phyloP scores from a whole-genome alignment of 2,329 filamentous ascomycete genomes.

The Pseudocercospora crystallina region DNA sequence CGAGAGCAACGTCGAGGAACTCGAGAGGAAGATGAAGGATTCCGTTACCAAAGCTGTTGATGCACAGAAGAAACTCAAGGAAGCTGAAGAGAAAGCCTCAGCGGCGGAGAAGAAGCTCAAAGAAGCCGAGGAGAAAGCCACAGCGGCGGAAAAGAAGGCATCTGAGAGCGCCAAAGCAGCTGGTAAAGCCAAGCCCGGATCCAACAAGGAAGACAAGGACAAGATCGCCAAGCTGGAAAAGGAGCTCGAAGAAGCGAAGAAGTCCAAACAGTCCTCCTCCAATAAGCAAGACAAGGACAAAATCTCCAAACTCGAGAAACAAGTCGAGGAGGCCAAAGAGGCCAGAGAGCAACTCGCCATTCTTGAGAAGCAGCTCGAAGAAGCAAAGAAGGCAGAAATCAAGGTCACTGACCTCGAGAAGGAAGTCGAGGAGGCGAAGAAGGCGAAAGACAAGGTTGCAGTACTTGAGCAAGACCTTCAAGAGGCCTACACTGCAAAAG shows the following conservation, averaged over 20 bases:
- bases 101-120: conserved; percentile 8
- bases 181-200: conserved; percentile 5
- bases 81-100: conserved; percentile 1
- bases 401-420: conserved; percentile 12
- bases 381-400: not conserved
- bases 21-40: not conserved
- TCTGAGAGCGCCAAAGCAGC: conserved; percentile 8
- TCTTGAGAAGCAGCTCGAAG: conserved; percentile 9
- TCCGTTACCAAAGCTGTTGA: conserved; percentile 3
- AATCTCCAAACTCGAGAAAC: conserved; percentile 9
- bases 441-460: conserved; percentile 12
- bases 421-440: conserved; percentile 13
- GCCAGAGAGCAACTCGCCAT: not conserved
- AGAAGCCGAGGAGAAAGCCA: conserved; percentile 13
- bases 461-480: conserved; percentile 8
- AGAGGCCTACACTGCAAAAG: conserved; percentile 13
- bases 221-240: conserved; percentile 17
- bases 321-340: conserved; percentile 6
- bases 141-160: conserved; percentile 7
- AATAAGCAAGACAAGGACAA: conserved; percentile 8
- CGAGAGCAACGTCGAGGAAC: conserved; percentile 12
- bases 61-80: conserved; percentile 14
- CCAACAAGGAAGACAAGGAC: conserved; percentile 15
- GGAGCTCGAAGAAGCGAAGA: conserved; percentile 14
- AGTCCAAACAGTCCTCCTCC: conserved; percentile 1